Evolutionary conservation across 164 flowering plant species (phyloP).

Genomic region (Kalanchoe fedtschenkoi): DNA sequence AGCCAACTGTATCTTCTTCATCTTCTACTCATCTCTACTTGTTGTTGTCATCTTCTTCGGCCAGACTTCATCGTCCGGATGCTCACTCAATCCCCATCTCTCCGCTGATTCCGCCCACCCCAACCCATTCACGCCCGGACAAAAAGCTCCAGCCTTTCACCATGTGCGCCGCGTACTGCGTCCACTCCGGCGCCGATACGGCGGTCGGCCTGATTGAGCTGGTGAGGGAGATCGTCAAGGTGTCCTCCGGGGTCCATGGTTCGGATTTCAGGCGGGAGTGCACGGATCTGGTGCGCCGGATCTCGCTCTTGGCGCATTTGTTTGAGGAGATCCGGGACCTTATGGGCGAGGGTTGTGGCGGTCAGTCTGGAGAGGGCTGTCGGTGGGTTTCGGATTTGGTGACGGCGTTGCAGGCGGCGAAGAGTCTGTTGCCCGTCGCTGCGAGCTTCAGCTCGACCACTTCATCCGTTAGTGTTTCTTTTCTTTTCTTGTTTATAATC

Average conservation of each 20-base stretch:
- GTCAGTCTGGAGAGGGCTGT: conserved; percentile 14
- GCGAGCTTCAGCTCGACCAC: conserved; percentile 20
- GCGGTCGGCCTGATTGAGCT: conserved; percentile 21
- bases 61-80: not conserved
- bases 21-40: too few relatives aligned
- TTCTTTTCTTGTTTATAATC: not conserved
- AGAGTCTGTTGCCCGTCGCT: conserved; percentile 33
- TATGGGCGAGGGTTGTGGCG: conserved; percentile 5
- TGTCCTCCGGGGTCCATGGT: conserved; percentile 13
- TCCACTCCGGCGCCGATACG: conserved; percentile 10
- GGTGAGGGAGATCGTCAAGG: conserved; percentile 28
- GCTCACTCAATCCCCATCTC: not conserved
- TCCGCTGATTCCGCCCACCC: conserved; percentile 2
- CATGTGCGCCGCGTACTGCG: conserved; percentile 8
- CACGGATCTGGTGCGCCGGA: conserved; percentile 56
- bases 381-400: conserved; percentile 37
- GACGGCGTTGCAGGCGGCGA: conserved; percentile 42
- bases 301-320: conserved; percentile 53
- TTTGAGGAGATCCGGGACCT: conserved; percentile 60
- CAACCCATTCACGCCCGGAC: not conserved
- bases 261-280: conserved; percentile 48
- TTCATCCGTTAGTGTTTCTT: conserved; percentile 29
- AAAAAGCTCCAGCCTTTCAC: not conserved
- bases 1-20: conserved; percentile 10
- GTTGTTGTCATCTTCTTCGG: conserved; percentile 2